A percentile compares a stretch with the other conserved stretches of the same genome.
These are phyloP conservation scores for Debaryomyces sp. DNA, from an alignment of 1,139 yeast genomes.

Conservation along the genomic window DNA sequence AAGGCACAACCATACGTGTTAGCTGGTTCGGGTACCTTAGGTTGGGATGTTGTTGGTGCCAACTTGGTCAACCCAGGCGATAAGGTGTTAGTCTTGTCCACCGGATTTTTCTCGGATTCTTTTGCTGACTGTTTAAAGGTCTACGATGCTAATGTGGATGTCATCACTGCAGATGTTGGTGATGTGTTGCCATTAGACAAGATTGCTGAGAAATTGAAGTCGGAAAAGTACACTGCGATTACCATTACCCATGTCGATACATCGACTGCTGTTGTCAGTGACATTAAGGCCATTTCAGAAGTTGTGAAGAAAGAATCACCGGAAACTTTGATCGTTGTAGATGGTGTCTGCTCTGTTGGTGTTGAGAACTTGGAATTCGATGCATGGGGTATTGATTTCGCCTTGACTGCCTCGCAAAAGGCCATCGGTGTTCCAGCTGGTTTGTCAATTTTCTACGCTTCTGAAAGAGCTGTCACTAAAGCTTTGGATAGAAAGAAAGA, in stretches of 20 bases:
- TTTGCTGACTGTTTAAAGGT: conserved; percentile 78
- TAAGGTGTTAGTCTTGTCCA: conserved; percentile 76
- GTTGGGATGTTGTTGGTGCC: conserved; percentile 90
- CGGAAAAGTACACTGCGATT: conserved; percentile 62
- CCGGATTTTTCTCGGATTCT: conserved; percentile 91
- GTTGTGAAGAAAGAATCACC: conserved; percentile 70
- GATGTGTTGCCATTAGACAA: conserved; percentile 62
- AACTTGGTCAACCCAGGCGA: conserved; percentile 72
- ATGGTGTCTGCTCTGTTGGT: conserved; percentile 93
- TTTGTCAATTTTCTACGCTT: conserved; percentile 73
- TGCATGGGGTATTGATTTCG: conserved; percentile 88
- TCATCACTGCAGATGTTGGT: conserved; percentile 72
- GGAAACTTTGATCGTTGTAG: conserved; percentile 80
- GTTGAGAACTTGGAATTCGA: conserved; percentile 87
- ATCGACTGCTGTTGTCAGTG: conserved; percentile 86
- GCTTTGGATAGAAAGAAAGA: conserved; percentile 60
- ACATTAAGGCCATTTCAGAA: conserved; percentile 64
- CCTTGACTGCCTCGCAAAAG: conserved; percentile 90
- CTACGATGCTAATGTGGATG: conserved; percentile 73
- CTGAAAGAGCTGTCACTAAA: conserved; percentile 70
- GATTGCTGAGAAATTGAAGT: conserved; percentile 56
- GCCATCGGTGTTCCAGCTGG: conserved; percentile 97
- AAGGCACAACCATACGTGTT: conserved; percentile 77
- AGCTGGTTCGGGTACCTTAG: conserved; percentile 92
- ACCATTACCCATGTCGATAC: conserved; percentile 96